Evolutionary conservation across 1,284 basidiomycete genomes (phyloP).

Genomic region (Melampsora larici-populina): DNA sequence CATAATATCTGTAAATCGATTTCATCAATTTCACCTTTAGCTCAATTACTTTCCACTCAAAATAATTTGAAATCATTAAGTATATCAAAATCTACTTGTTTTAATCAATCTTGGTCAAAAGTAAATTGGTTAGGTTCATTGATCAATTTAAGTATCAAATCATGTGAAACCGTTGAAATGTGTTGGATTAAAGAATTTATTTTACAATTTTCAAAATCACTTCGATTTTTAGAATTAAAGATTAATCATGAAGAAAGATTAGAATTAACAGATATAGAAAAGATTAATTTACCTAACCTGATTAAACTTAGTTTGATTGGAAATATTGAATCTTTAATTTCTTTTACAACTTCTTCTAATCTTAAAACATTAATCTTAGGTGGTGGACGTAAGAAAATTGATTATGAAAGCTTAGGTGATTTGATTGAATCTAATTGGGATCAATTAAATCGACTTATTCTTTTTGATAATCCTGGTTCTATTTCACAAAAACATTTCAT

Average conservation of each 20-base stretch:
- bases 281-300: background rate
- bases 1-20: background rate
- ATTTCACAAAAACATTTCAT: background rate
- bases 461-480: background rate
- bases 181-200: background rate
- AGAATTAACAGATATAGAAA: background rate
- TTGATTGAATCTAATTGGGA: background rate
- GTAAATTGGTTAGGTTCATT: background rate
- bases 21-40: background rate
- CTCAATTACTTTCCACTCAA: background rate
- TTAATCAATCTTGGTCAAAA: background rate
- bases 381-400: background rate
- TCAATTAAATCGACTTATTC: background rate
- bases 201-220: background rate
- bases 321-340: background rate
- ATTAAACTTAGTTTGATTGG: background rate
- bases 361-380: background rate
- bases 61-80: background rate
- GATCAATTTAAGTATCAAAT: background rate
- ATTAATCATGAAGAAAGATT: background rate
- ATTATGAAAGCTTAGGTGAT: background rate
- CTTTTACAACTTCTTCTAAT: background rate
- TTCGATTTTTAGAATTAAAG: background rate
- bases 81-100: background rate
- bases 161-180: background rate